Evolutionary conservation across 352 stramenopile genomes (phyloP).

Genomic region (Pythium aphanidermatum): DNA sequence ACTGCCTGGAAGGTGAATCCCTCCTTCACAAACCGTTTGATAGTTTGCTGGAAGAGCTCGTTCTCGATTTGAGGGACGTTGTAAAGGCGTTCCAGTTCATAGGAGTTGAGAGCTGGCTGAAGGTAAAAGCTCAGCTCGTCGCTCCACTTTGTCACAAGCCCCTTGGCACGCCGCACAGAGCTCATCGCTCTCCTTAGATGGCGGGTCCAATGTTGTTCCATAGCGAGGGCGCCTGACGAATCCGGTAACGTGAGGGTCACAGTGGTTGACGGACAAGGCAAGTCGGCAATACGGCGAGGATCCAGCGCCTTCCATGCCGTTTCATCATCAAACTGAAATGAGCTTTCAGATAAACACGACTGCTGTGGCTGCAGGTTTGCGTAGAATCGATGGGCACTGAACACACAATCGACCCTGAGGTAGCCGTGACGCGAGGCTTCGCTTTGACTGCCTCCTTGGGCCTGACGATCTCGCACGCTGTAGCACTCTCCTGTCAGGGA

Average conservation of each 20-base stretch:
- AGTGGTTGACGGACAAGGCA: conserved; percentile 28
- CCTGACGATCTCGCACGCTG: conserved; percentile 18
- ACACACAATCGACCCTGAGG: conserved; percentile 74
- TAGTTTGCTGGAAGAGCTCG: conserved; percentile 75
- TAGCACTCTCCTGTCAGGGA: conserved; percentile 53
- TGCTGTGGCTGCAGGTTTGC: conserved; percentile 65
- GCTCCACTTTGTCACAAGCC: conserved; percentile 67
- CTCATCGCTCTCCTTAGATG: conserved; percentile 35
- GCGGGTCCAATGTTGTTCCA: conserved; percentile 47
- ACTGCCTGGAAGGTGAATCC: conserved; percentile 87
- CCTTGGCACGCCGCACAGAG: conserved; percentile 31
- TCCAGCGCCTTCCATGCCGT: conserved; percentile 61
- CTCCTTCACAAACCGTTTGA: conserved; percentile 70
- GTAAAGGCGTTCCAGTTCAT: conserved; percentile 81
- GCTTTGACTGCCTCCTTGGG: conserved; percentile 5
- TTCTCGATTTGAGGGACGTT: conserved; percentile 62
- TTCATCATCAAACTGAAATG: conserved; percentile 56
- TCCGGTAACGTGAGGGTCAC: conserved; percentile 30
- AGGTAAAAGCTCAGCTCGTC: conserved; percentile 73
- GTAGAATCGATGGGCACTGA: conserved; percentile 68
- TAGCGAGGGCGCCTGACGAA: conserved; percentile 13
- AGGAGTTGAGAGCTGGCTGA: conserved; percentile 78
- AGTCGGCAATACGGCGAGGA: conserved; percentile 31
- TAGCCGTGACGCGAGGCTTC: conserved; percentile 32
- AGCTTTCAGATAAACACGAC: conserved; percentile 34